These are phyloP conservation scores for Penicillium capsulatum DNA, from an alignment of 2,329 filamentous ascomycete genomes.

Conservation along the genomic window DNA sequence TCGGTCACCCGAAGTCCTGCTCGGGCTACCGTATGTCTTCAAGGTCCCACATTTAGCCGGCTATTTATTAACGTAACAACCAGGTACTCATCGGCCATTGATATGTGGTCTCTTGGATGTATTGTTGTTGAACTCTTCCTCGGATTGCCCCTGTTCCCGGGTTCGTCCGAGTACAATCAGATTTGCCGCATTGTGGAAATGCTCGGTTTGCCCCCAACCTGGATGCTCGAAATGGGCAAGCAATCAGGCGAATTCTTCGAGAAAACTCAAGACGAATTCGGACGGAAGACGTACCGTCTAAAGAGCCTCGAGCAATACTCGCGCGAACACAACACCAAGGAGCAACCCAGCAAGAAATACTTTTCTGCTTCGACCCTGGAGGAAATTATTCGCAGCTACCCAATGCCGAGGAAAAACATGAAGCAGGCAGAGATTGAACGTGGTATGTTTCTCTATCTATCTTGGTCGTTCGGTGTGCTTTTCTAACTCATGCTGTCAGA, in stretches of 20 bases:
- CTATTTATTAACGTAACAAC: constrained; percentile 7
- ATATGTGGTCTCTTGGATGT: constrained; percentile 99
- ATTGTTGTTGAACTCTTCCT: constrained; percentile 98
- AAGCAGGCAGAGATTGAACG: constrained; percentile 93
- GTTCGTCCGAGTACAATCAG: constrained; percentile 98
- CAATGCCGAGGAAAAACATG: constrained; percentile 99
- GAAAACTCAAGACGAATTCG: constrained; percentile 86
- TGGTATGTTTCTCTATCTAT: constrained; percentile 70
- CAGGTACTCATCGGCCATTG: constrained; percentile 91
- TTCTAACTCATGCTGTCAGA: constrained; percentile 53
- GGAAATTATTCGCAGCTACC: constrained; percentile 95
- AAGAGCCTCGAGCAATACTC: constrained; percentile 99
- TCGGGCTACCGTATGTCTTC: constrained; percentile 70
- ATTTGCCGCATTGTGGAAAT: constrained; percentile 97
- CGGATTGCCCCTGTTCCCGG: constrained; percentile 88
- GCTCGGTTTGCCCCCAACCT: constrained; percentile 91
- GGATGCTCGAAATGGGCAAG: constrained; percentile 99
- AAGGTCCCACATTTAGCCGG: background rate
- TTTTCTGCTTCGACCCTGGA: constrained; percentile 91
- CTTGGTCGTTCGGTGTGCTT: no score
- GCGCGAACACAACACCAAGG: constrained; percentile 89
- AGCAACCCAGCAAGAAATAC: constrained; percentile 99
- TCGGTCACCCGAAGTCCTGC: constrained; percentile 87
- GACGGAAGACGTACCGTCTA: constrained; percentile 80
- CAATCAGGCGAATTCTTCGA: constrained; percentile 97